Evolutionary conservation across 768 basidiomycete genomes (phyloP).

Genomic region (Pulveroboletus sp.): DNA sequence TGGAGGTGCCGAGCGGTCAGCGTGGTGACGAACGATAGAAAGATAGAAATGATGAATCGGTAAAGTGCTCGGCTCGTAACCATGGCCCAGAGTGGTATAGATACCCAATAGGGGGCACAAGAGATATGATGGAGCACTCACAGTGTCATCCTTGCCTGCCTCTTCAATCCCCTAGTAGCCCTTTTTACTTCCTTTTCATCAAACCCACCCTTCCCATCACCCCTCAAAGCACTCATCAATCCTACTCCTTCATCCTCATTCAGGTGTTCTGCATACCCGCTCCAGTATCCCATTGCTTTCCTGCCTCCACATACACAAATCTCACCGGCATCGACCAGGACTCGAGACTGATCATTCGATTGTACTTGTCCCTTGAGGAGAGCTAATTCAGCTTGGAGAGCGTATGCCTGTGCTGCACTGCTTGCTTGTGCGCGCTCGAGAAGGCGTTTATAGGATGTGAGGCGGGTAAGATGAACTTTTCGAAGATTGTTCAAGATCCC

Average conservation of each 20-base stretch:
- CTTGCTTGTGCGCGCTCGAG: conserved; percentile 77
- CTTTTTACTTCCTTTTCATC: conserved; percentile 66
- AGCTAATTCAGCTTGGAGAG: conserved; percentile 75
- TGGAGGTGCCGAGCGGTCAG: conserved; percentile 1
- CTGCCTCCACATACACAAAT: conserved; percentile 56
- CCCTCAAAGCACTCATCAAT: conserved; percentile 45
- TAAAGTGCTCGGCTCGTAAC: neutral
- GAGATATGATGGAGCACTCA: conserved; percentile 35
- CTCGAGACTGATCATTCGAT: conserved; percentile 10
- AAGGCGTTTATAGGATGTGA: conserved; percentile 71
- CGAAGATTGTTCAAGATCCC: conserved; percentile 38
- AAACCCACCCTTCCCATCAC: conserved; percentile 49
- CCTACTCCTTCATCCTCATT: conserved; percentile 43
- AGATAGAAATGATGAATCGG: neutral
- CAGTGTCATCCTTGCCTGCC: conserved; percentile 72
- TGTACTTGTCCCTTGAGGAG: conserved; percentile 49
- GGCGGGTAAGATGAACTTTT: conserved; percentile 46
- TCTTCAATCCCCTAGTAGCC: conserved; percentile 53
- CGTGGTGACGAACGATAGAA: neutral
- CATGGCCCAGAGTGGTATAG: neutral
- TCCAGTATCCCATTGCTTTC: conserved; percentile 66
- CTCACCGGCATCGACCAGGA: conserved; percentile 21
- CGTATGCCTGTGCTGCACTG: conserved; percentile 77
- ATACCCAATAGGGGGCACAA: neutral
- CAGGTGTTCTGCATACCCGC: conserved; percentile 50